phyloP scores from a whole-genome alignment of 1,139 yeast genomes.

The Blastobotrys ciferrii region DNA sequence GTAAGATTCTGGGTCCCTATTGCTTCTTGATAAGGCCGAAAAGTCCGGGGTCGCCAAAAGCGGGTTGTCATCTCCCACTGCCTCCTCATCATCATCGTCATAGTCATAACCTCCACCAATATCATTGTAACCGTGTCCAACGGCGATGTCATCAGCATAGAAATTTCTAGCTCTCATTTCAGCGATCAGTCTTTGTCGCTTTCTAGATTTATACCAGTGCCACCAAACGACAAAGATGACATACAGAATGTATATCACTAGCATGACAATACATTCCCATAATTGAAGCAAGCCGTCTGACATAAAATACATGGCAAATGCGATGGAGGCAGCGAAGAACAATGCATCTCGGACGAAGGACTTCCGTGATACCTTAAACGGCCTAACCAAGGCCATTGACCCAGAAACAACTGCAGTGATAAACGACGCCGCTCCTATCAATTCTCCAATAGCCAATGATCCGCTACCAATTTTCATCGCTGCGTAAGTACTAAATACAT shows the following conservation, averaged over 20 bases:
- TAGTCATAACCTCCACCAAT: slow-evolving; percentile 9
- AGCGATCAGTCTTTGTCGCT: slow-evolving; percentile 24
- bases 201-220: slow-evolving; percentile 39
- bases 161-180: slow-evolving; percentile 32
- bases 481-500: slow-evolving; percentile 76
- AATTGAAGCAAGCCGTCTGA: slow-evolving; percentile 47
- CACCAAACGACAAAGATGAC: slow-evolving; percentile 49
- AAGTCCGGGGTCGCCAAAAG: slow-evolving; percentile 10
- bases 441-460: slow-evolving; percentile 81
- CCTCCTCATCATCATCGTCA: slow-evolving; percentile 26
- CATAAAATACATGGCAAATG: slow-evolving; percentile 44
- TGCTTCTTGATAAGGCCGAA: slow-evolving; percentile 10
- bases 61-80: slow-evolving; percentile 10
- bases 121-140: background rate
- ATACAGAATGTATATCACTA: slow-evolving; percentile 52
- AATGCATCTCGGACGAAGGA: slow-evolving; percentile 55
- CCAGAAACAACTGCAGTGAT: slow-evolving; percentile 77
- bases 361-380: slow-evolving; percentile 55
- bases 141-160: slow-evolving; percentile 16
- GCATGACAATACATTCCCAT: slow-evolving; percentile 48
- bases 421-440: slow-evolving; percentile 80
- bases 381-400: slow-evolving; percentile 63
- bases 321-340: slow-evolving; percentile 51
- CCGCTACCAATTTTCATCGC: slow-evolving; percentile 71
- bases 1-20: background rate